Conservation (phyloP, 2,329 filamentous ascomycete genomes). For the Magnaporthiopsis incrustans region DNA sequence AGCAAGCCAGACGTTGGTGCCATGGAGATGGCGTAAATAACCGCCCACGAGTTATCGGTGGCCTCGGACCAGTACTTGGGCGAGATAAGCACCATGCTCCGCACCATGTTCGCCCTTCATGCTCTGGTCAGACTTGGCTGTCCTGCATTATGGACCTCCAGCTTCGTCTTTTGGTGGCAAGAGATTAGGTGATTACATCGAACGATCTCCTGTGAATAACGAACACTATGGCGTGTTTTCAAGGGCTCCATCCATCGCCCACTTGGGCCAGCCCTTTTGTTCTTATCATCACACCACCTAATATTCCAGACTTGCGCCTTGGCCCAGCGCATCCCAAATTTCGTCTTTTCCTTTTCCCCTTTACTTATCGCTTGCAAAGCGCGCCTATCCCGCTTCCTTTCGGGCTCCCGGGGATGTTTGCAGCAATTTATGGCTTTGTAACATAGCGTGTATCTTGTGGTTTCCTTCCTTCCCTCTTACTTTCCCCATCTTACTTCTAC, state of each 20-base stretch:
- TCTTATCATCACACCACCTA: neutral
- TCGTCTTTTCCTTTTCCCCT: neutral
- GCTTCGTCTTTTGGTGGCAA: neutral
- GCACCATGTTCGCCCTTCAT: neutral
- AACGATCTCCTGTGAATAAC: neutral
- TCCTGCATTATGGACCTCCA: neutral
- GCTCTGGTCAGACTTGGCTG: neutral
- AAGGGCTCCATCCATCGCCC: neutral
- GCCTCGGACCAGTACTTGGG: neutral
- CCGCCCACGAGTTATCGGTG: neutral
- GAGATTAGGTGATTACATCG: neutral
- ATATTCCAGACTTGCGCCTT: neutral
- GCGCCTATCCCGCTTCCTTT: neutral
- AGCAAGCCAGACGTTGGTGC: neutral
- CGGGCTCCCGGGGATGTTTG: neutral
- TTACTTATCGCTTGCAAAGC: neutral
- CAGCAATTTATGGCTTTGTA: neutral
- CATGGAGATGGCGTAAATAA: neutral
- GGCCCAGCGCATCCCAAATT: neutral
- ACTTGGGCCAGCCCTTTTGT: neutral
- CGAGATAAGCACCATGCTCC: neutral
- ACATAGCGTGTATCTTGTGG: neutral
- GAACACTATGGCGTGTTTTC: neutral
- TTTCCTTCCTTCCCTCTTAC: neutral
- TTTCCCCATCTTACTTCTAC: neutral